Percentiles rank a stretch among this genome's conserved stretches.
Conservation (phyloP, 164 flowering plant genomes). For the Umbellularia californica region DNA sequence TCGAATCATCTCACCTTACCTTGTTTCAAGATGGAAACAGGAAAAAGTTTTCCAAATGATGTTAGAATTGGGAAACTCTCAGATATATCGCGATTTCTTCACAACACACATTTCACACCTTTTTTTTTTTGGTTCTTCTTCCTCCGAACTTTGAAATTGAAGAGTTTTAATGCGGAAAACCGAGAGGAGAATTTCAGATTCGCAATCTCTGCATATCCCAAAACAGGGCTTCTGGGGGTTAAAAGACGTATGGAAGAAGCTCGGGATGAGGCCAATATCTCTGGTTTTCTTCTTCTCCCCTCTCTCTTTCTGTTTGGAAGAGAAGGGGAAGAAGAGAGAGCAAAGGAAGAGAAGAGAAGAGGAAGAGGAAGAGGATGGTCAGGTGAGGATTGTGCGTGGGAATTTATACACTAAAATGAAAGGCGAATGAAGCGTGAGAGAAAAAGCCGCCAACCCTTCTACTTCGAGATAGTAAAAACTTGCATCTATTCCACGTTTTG, state of each 20-base stretch:
- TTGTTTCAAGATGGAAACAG: not conserved
- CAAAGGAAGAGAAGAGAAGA: not conserved
- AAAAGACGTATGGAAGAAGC: not conserved
- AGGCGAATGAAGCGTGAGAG: not conserved
- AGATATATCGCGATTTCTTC: not conserved
- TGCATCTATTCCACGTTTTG: no score
- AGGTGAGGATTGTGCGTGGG: no score
- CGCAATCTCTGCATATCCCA: no score
- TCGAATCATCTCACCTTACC: constrained; percentile 49
- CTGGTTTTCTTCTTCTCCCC: not conserved
- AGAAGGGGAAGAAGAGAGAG: not conserved
- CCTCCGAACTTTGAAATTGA: no score
- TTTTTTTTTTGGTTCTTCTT: no score
- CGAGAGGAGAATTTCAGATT: not conserved
- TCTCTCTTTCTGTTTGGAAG: not conserved
- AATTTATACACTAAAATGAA: no score
- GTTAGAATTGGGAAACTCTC: not conserved
- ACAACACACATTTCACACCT: no score
- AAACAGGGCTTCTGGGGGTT: no score
- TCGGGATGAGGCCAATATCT: not conserved
- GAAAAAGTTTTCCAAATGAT: no score
- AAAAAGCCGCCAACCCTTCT: not conserved
- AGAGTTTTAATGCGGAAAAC: no score
- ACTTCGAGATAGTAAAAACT: no score
- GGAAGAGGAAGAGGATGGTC: not conserved